Base-by-base conservation (phyloP, 2,329 filamentous ascomycete genomes). In the Botryotinia calthae region DNA sequence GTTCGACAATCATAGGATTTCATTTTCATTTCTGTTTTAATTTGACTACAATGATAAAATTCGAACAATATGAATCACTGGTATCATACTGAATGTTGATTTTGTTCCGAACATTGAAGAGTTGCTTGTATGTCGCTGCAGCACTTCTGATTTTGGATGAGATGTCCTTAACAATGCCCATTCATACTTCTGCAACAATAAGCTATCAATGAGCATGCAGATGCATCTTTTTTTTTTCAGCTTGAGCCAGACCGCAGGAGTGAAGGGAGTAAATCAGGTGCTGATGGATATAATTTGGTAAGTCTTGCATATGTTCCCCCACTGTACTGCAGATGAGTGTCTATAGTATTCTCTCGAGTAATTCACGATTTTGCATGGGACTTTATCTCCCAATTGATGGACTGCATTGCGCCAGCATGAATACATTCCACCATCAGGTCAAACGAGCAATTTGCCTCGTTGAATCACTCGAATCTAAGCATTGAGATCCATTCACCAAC, bases 21-120 rank as follows among this genome's bases (percentile, higher is more conserved):
- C 5, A n/a, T n/a, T 51, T 3, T n/a, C 14, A 1, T n/a, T n/a
- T 51, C 2, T 14, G 1, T 25, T 4, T 12, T 25, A 4, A 25
- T 51, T 51, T 25, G 10, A 25, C 14, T 6, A n/a, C 10, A 51
- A 51, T 51, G 48, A 51, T 25, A n/a, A n/a, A 4, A 16, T 2
- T 54, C 4, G 25, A n/a, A n/a, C 12, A 6, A 5, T n/a, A 16
- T n/a, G 5, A n/a, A 54, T 54, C 25, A 54, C 5, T n/a, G 12
- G n/a, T n/a, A 16, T n/a, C 12, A n/a, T n/a, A n/a, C 14, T 7
- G 48, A 16, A 16, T 7, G 8, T n/a, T 54, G 12, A n/a, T 54
- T 54, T 54, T n/a, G 12, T n/a, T 54, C 12, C 10, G 4, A 25
- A 7, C n/a, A 14, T 54, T n/a, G 25, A n/a, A 54, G 7, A 54